phyloP scores from a whole-genome alignment of 306 rosid species.

The Quercus cerris region DNA sequence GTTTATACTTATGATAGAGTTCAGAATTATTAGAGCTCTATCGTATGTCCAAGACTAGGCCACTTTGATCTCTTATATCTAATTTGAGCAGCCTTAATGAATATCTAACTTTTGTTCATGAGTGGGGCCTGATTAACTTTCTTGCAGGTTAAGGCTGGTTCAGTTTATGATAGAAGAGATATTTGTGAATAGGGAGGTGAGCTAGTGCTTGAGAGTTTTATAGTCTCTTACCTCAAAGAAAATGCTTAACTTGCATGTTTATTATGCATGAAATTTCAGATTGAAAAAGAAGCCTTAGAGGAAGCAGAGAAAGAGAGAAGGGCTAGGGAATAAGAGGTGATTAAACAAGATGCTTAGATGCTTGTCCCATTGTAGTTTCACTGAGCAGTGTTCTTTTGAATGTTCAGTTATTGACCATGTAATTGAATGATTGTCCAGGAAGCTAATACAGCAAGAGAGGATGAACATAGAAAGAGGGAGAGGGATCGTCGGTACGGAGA shows the following conservation, averaged over 20 bases:
- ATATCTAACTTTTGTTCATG: constrained; percentile 16
- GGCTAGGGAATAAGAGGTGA: constrained; percentile 72
- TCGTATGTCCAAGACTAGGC: not conserved
- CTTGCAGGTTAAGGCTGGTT: constrained; percentile 89
- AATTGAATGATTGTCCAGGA: constrained; percentile 49
- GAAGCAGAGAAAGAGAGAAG: constrained; percentile 90
- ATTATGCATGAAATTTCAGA: constrained; percentile 33
- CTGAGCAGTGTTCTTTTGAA: not conserved
- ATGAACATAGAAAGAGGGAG: constrained; percentile 56
- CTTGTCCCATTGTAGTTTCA: constrained; percentile 15
- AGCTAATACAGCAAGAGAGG: constrained; percentile 60
- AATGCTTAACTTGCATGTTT: constrained; percentile 6
- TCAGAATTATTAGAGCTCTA: not conserved
- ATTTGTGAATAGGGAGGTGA: constrained; percentile 71
- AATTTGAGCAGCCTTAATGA: not conserved
- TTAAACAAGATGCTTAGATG: constrained; percentile 5
- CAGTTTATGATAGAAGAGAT: constrained; percentile 79
- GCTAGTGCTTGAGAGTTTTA: constrained; percentile 16
- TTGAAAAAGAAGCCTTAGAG: constrained; percentile 85
- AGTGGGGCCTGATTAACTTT: constrained; percentile 9
- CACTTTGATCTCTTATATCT: not conserved
- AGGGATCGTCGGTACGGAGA: constrained; percentile 49
- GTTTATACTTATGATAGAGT: too few relatives aligned
- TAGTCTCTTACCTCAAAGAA: constrained; percentile 11
- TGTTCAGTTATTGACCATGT: not conserved